Conservation (phyloP, 176 grass and related monocot species). For the Oryza nivara region DNA sequence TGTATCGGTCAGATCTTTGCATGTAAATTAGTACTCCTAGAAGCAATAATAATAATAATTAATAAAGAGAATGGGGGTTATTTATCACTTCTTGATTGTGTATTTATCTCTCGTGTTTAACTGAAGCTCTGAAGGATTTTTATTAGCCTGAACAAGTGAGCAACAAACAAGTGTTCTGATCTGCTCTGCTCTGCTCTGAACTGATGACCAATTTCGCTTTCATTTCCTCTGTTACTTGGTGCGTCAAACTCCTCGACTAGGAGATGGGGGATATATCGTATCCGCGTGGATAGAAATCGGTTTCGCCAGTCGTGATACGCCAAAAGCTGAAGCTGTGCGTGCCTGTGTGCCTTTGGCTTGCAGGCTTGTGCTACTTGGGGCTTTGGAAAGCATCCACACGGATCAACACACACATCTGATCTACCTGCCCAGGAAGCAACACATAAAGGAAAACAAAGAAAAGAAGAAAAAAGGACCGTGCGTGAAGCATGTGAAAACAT, state of each 20-base stretch:
- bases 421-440: slow-evolving; percentile 20
- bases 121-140: slow-evolving; percentile 16
- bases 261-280: slow-evolving; percentile 28
- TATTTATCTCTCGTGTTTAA: background rate
- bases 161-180: slow-evolving; percentile 14
- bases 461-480: slow-evolving; percentile 15
- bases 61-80: slow-evolving; percentile 46
- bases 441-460: background rate
- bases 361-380: slow-evolving; percentile 30
- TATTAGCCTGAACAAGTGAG: slow-evolving; percentile 23
- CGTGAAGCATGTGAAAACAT: slow-evolving; percentile 59
- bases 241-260: slow-evolving; percentile 18
- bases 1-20: slow-evolving; percentile 39
- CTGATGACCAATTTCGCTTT: background rate
- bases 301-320: slow-evolving; percentile 5
- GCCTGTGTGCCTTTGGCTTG: slow-evolving; percentile 27
- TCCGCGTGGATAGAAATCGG: slow-evolving; percentile 19
- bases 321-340: slow-evolving; percentile 18
- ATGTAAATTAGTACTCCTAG: slow-evolving; percentile 52
- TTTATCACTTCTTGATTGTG: slow-evolving; percentile 24
- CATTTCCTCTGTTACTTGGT: slow-evolving; percentile 31
- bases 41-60: background rate
- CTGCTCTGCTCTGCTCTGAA: background rate
- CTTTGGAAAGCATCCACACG: slow-evolving; percentile 24
- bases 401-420: background rate